Evolutionary conservation across 2,329 filamentous ascomycete genomes (phyloP), one percentile per base, ranked within the genome.

Genomic region (Apiospora phragmitis): DNA sequence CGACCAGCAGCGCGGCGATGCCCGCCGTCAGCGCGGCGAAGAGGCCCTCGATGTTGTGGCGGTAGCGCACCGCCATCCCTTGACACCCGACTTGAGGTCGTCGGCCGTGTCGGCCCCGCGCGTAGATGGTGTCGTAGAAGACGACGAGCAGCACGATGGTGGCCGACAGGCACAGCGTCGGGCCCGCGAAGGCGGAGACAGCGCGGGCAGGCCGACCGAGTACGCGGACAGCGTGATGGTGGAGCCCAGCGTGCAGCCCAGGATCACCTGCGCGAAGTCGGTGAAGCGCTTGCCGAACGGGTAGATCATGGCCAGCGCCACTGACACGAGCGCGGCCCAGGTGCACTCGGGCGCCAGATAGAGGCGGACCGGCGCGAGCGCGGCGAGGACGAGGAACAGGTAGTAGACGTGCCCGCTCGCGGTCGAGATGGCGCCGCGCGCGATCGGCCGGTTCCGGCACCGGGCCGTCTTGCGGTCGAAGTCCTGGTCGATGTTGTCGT

Each of bases 401-500:
- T 85, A 84, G 73, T 85, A 87, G 18, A 85, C 55, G 80, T 42
- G 82, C 1, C 73, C 74, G 11, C 66, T 35, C 1, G 62, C 14
- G 1, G 74, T 74, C 0, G 74, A 82, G 24, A 88, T 80, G 35
- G 86, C 86, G 35, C 83, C 83, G 65, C 86, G 79, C 6, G 86
- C 85, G 72, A 88, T 83, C 1, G 86, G 86, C 24, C 87, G 82
- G 72, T 85, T 82, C 43, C 83, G 83, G 51, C 85, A 87, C 49
- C 87, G 83, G 73, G 81, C 81, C 12, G 87, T 86, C 71, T 84
- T 80, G 4, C 85, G 84, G 74, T 90, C 88, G 68, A 88, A 79
- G 62, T 87, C 85, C 66, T 84, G 82, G 73, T 90, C 88, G 77
- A 86, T 83, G 43, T 84, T 82, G 74, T 89, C 87, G 75, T 90